Percentiles rank a stretch among this genome's conserved stretches.
phyloP scores from a whole-genome alignment of 306 rosid species.

The Vicia faba region DNA sequence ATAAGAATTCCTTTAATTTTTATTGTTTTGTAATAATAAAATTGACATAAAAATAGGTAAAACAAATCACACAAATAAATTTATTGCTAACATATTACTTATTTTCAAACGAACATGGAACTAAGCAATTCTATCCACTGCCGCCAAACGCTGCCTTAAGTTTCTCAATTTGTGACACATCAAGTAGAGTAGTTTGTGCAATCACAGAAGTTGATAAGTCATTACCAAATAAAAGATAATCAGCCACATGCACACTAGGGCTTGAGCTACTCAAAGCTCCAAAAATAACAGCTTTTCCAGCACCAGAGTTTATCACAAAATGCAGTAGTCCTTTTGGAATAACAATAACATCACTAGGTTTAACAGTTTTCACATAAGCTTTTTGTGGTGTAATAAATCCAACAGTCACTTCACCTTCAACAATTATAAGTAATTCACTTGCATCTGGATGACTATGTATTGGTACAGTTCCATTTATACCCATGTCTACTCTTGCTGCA shows the following conservation, averaged over 20 bases:
- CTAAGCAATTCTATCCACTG: neutral
- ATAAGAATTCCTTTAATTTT: neutral
- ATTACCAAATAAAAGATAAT: neutral
- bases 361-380: neutral
- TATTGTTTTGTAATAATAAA: too few relatives aligned
- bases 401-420: neutral
- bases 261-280: neutral
- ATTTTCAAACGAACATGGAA: neutral
- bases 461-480: neutral
- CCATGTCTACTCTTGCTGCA: neutral
- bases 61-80: too few relatives aligned
- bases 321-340: constrained; percentile 1
- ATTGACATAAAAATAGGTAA: too few relatives aligned
- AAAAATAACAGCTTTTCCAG: neutral
- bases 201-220: neutral
- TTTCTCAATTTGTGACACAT: neutral
- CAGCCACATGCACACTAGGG: neutral
- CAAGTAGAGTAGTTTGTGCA: neutral
- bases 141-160: constrained; percentile 2
- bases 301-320: neutral
- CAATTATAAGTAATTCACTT: neutral
- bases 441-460: neutral
- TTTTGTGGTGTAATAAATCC: neutral
- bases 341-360: neutral
- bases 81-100: too few relatives aligned